phyloP scores from a whole-genome alignment of 106 monocot genomes.

The Dioscorea alata region DNA sequence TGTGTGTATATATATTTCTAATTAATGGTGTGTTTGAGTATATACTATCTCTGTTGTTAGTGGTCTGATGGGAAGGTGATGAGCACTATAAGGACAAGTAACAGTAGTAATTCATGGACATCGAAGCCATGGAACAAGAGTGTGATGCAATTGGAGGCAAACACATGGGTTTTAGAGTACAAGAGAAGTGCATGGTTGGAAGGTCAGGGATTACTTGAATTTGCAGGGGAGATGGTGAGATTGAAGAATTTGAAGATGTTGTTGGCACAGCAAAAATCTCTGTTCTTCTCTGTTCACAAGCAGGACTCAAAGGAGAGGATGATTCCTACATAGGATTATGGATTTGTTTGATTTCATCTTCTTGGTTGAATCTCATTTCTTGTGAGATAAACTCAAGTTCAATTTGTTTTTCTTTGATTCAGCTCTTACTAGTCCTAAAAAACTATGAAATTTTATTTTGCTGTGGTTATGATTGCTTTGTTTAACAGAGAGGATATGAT shows the following conservation, averaged over 20 bases:
- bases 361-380: neutral
- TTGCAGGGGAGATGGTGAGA: conserved; percentile 16
- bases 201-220: conserved; percentile 24
- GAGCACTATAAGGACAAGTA: conserved; percentile 24
- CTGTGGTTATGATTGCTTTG: too few relatives aligned
- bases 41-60: conserved; percentile 9
- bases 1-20: neutral
- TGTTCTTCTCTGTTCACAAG: neutral
- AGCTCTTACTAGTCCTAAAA: too few relatives aligned
- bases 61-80: conserved; percentile 45
- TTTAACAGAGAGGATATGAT: too few relatives aligned
- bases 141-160: conserved; percentile 31
- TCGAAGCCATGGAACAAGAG: conserved; percentile 24
- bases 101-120: conserved; percentile 47
- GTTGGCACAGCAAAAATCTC: neutral
- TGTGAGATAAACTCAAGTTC: neutral
- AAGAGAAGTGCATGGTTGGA: conserved; percentile 25
- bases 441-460: too few relatives aligned
- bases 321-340: conserved; percentile 5
- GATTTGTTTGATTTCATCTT: neutral
- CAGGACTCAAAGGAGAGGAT: neutral
- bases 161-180: conserved; percentile 76
- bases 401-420: neutral
- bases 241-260: neutral
- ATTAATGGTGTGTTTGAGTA: too few relatives aligned